Evolutionary conservation across 2,329 filamentous ascomycete species (phyloP).

Genomic region (Colletotrichum sojae): DNA sequence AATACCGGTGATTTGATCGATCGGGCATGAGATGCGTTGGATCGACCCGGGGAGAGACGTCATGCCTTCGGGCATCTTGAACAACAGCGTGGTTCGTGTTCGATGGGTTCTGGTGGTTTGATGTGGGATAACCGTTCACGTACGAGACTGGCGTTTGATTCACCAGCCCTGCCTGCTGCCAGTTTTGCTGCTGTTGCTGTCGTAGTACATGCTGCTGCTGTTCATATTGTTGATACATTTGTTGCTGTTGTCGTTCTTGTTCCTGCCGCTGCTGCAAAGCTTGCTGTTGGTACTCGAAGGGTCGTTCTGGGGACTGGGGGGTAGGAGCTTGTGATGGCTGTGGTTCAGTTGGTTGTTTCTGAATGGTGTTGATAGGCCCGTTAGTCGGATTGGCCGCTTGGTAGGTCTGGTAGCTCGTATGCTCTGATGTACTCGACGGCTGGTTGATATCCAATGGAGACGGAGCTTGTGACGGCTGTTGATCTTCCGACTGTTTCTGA

Average conservation of each 20-base stretch:
- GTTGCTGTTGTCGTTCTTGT: conserved; percentile 16
- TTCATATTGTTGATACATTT: conserved; percentile 18
- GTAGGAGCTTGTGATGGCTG: conserved; percentile 48
- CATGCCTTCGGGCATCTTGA: conserved; percentile 24
- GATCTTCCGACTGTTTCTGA: neutral
- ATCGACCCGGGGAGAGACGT: conserved; percentile 16
- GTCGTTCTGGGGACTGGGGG: conserved; percentile 35
- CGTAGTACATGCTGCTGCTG: conserved; percentile 20
- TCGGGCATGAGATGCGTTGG: conserved; percentile 33
- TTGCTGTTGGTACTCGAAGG: conserved; percentile 28
- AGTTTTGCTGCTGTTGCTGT: conserved; percentile 21
- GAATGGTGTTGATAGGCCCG: conserved; percentile 38
- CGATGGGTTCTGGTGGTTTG: neutral
- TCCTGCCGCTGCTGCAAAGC: conserved; percentile 15
- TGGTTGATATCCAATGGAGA: conserved; percentile 63
- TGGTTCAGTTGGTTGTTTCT: conserved; percentile 18
- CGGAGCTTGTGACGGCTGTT: neutral
- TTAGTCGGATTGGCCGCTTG: conserved; percentile 33
- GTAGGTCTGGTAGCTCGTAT: neutral
- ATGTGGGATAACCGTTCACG: conserved; percentile 2
- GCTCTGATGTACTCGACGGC: conserved; percentile 48
- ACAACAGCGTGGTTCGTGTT: neutral
- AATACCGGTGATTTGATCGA: conserved; percentile 37
- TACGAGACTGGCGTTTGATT: conserved; percentile 12
- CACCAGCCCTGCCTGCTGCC: conserved; percentile 8